Conservation (phyloP, 441 rosid genomes). For the Isatis lusitanica region DNA sequence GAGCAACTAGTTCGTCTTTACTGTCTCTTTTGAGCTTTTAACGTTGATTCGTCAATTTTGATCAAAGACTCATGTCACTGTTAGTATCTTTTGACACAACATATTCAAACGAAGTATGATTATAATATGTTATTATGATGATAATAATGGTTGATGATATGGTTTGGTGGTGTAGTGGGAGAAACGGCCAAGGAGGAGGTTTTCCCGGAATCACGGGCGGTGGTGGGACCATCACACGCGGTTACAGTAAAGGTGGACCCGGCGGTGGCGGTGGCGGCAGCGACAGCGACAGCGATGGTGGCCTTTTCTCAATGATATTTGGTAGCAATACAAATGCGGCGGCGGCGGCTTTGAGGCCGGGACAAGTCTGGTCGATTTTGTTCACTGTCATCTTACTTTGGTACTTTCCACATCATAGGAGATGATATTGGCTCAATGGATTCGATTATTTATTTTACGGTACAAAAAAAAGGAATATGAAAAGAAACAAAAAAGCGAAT, state of each 20-base stretch:
- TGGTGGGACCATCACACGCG: constrained; percentile 43
- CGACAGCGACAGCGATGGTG: constrained; percentile 16
- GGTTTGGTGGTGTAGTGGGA: constrained; percentile 32
- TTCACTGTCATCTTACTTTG: constrained; percentile 21
- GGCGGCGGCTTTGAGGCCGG: constrained; percentile 27
- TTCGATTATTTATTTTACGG: not conserved
- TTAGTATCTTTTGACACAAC: constrained; percentile 4
- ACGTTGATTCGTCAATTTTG: constrained; percentile 32
- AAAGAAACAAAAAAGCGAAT: not conserved
- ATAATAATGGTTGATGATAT: constrained; percentile 20
- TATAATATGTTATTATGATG: not conserved
- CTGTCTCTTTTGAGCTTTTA: constrained; percentile 6
- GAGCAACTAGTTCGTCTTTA: constrained; percentile 26
- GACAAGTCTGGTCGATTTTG: constrained; percentile 22
- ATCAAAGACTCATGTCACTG: constrained; percentile 28
- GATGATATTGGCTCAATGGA: constrained; percentile 25
- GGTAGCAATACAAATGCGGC: constrained; percentile 22
- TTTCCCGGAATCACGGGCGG: constrained; percentile 44
- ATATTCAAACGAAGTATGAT: not conserved
- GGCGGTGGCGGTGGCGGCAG: constrained; percentile 1
- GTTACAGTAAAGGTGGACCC: constrained; percentile 34
- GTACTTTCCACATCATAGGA: constrained; percentile 24
- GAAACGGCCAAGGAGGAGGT: constrained; percentile 29
- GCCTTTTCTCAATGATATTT: constrained; percentile 30
- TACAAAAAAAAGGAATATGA: not conserved